Evolutionary conservation across 2,329 filamentous ascomycete species (phyloP), one percentile per base, ranked within the genome.

Genomic region (Penicillium brevicompactum): DNA sequence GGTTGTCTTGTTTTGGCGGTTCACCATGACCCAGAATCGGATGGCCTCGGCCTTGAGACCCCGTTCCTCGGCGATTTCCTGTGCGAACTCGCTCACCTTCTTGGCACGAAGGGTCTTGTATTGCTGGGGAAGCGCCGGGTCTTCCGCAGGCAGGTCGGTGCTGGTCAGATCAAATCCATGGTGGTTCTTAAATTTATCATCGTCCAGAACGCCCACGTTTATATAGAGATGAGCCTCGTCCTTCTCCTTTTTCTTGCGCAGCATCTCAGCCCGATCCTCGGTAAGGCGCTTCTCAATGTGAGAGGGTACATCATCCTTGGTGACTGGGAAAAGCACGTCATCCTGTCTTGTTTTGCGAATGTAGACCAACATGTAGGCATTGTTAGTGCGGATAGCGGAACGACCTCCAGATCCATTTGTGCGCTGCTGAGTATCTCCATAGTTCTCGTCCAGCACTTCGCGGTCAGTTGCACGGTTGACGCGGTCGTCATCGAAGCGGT

Each of bases 311-410:
- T 96, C 88, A 2, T 89, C 83, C 60, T 88, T 82, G n/a, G 84
- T 82, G 37, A 94, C 89, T 0, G 87, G 84, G 41, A 88, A 85
- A 50, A 99, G 81, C 46, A 97, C 87, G 62, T 90, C 83, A 68
- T 96, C 90, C n/a, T 96, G 76, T 53, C 88, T 85, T 49, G 88
- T 89, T 71, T 96, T 90, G 44, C 94, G 88, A 62, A 99, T 91
- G 70, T 99, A 99, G 2, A 99, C 95, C 80, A 99, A 77, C 94
- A 99, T 99, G 80, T 99, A 99, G 5, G 94, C 95, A 72, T 92
- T 99, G 83, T 83, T 38, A 85, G 77, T 9, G 85, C 85, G 66
- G 87, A 88, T 2, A 84, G 86, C 64, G 87, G 87, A 40, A 53
- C 85, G 80, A 53, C 84, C 80, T 47, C 81, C 82, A 32, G 75